Percentiles rank a stretch among this genome's conserved stretches.
Evolutionary conservation across 768 basidiomycete species (phyloP).

Genomic region (Fistulinella prunicolor): DNA sequence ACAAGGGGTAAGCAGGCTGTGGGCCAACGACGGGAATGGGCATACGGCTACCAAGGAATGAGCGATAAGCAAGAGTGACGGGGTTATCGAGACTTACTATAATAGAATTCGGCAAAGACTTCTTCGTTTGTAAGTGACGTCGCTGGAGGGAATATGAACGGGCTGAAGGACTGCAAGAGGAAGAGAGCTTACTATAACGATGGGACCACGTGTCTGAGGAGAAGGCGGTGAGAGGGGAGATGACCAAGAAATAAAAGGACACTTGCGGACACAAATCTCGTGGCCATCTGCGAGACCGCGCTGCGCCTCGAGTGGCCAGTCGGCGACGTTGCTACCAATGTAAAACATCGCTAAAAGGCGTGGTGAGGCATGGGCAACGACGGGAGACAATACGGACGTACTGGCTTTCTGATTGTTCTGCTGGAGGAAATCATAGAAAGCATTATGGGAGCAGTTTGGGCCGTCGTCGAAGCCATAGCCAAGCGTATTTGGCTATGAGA

Average conservation of each 20-base stretch:
- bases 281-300: constrained; percentile 55
- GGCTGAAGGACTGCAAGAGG: accelerated
- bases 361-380: not conserved
- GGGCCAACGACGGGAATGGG: not conserved
- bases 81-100: constrained; percentile 41
- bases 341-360: constrained; percentile 54
- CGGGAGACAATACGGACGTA: constrained; percentile 7
- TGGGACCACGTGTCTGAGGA: constrained; percentile 32
- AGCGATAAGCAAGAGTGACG: not conserved
- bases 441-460: constrained; percentile 62
- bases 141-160: constrained; percentile 34
- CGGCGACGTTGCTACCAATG: constrained; percentile 56
- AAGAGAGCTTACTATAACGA: constrained; percentile 43
- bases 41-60: constrained; percentile 24
- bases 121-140: constrained; percentile 58
- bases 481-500: constrained; percentile 43
- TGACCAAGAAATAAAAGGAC: not conserved
- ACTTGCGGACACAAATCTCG: constrained; percentile 60
- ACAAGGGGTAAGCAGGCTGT: not conserved
- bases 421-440: constrained; percentile 53
- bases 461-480: constrained; percentile 67
- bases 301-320: constrained; percentile 56
- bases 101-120: constrained; percentile 78
- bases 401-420: constrained; percentile 57
- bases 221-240: not conserved